phyloP scores from a whole-genome alignment of 805 yeast genomes.

The Lipomyces yamadae region DNA sequence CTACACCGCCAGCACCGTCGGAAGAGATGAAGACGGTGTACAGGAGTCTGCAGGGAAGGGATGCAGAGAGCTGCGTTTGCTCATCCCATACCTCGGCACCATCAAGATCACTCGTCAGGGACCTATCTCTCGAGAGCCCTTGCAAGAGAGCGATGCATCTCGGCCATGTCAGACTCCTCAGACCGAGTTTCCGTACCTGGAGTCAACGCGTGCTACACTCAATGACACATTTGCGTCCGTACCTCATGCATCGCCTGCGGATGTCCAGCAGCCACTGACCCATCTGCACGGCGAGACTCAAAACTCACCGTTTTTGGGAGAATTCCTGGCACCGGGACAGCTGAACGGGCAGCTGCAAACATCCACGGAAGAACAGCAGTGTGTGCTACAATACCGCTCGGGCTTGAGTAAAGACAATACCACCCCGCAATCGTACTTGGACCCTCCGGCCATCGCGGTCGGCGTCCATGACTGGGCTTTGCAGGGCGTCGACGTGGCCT shows the following conservation, averaged over 20 bases:
- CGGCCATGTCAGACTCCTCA: neutral
- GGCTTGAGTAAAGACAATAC: neutral
- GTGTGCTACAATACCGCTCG: neutral
- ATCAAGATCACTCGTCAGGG: neutral
- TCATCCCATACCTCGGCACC: constrained; percentile 6
- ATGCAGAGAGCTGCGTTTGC: neutral
- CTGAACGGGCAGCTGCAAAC: too few relatives aligned
- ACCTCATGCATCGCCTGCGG: neutral
- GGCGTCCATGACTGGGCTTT: constrained; percentile 6
- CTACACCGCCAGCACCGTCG: neutral
- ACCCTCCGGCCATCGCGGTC: neutral
- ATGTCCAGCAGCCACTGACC: neutral
- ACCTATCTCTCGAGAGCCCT: neutral
- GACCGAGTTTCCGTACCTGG: neutral
- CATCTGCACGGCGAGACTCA: neutral
- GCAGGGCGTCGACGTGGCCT: constrained; percentile 10
- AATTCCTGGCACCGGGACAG: neutral
- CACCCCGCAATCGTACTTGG: neutral
- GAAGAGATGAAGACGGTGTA: neutral
- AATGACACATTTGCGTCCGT: neutral
- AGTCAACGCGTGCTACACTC: neutral
- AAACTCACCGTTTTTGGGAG: neutral
- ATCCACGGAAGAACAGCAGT: neutral
- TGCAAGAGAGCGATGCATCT: neutral
- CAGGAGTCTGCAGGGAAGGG: neutral